Evolutionary conservation across 257 asterid species (phyloP).

Genomic region (Henckelia pumila): DNA sequence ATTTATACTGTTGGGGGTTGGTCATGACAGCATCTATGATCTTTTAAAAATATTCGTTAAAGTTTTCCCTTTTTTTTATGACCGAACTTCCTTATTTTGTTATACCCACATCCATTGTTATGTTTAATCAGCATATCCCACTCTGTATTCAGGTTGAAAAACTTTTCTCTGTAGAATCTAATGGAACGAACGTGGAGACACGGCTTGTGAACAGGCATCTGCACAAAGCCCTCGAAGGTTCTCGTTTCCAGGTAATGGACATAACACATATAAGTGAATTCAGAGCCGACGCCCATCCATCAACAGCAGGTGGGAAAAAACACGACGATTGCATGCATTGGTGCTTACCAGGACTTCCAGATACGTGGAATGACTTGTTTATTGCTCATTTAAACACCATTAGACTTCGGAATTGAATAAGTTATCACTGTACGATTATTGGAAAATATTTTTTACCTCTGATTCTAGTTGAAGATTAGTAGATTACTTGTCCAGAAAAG

Average conservation of each 20-base stretch:
- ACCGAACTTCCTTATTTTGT: background rate
- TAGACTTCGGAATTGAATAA: conserved; percentile 25
- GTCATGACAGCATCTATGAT: background rate
- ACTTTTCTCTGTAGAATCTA: conserved; percentile 54
- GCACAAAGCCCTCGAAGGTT: conserved; percentile 48
- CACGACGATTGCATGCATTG: conserved; percentile 98
- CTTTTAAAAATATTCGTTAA: too few relatives aligned
- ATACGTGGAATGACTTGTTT: conserved; percentile 88
- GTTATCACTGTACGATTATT: background rate
- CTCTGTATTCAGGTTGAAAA: conserved; percentile 60
- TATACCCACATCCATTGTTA: background rate
- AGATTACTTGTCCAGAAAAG: too few relatives aligned
- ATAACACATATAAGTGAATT: conserved; percentile 71
- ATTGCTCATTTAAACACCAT: conserved; percentile 47
- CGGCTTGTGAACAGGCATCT: conserved; percentile 80
- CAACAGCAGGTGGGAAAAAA: conserved; percentile 74
- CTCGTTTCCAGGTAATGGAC: conserved; percentile 57
- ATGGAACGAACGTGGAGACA: conserved; percentile 83
- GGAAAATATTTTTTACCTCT: background rate
- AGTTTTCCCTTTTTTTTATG: background rate
- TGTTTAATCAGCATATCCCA: background rate
- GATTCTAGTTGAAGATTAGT: background rate
- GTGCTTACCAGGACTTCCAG: conserved; percentile 94
- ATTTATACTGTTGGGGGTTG: background rate
- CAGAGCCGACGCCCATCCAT: conserved; percentile 92